Conservation (phyloP, 331 rosid species). For the Dryas integrifolia region DNA sequence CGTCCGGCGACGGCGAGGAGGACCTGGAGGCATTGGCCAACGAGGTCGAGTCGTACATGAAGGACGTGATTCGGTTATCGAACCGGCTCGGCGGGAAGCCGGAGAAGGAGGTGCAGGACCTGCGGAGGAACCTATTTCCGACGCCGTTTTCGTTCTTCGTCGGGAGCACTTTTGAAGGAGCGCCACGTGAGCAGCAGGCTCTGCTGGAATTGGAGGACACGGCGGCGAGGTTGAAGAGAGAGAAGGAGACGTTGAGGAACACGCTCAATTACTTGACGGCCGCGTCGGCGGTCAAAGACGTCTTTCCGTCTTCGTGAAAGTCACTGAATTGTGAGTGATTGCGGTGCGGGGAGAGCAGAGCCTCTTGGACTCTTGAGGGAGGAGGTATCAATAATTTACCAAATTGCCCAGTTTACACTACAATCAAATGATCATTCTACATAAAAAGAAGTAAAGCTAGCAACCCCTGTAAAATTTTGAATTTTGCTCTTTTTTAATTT, state of each 20-base stretch:
- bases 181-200: conserved; percentile 97
- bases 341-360: background rate
- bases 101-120: conserved; percentile 87
- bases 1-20: conserved; percentile 59
- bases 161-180: conserved; percentile 96
- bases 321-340: background rate
- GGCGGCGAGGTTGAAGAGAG: conserved; percentile 70
- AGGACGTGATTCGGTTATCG: conserved; percentile 86
- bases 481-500: background rate
- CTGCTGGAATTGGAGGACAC: conserved; percentile 93
- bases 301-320: conserved; percentile 59
- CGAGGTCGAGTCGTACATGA: conserved; percentile 87
- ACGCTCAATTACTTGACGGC: conserved; percentile 93
- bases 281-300: conserved; percentile 96
- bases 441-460: background rate
- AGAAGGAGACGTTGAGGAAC: conserved; percentile 86
- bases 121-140: conserved; percentile 81
- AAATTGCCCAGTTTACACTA: background rate
- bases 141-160: conserved; percentile 95
- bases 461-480: background rate
- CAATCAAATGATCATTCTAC: background rate
- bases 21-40: conserved; percentile 60
- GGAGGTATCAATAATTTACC: conserved; percentile 13
- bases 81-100: conserved; percentile 87
- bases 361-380: background rate